phyloP scores from a whole-genome alignment of 1,284 basidiomycete species.

The Agaricales sp. region DNA sequence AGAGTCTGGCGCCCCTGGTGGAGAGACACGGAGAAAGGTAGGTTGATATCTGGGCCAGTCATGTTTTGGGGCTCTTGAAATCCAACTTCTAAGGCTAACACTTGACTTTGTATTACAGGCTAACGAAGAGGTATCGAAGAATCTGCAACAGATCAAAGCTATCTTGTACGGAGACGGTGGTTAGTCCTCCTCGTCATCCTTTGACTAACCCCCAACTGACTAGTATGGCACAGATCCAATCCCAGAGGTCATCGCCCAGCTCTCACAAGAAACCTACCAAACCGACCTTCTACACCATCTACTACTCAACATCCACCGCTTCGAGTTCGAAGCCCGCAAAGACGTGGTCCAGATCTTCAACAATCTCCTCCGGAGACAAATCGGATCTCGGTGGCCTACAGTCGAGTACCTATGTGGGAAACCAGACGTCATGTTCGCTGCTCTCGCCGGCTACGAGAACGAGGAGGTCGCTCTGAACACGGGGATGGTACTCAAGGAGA shows the following conservation, averaged over 20 bases:
- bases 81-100: conserved; percentile 4
- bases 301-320: conserved; percentile 72
- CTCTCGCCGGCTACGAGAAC: conserved; percentile 86
- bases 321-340: conserved; percentile 96
- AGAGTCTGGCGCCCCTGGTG: conserved; percentile 62
- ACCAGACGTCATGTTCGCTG: conserved; percentile 83
- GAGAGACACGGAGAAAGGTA: conserved; percentile 74
- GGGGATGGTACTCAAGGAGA: conserved; percentile 96
- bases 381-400: conserved; percentile 87
- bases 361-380: conserved; percentile 89
- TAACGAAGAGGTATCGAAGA: conserved; percentile 82
- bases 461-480: conserved; percentile 96
- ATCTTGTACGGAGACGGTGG: conserved; percentile 85
- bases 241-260: conserved; percentile 82
- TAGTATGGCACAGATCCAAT: conserved; percentile 47
- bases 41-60: conserved; percentile 15
- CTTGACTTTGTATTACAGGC: conserved; percentile 36
- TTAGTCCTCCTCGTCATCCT: conserved; percentile 21
- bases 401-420: conserved; percentile 87
- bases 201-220: conserved; percentile 5
- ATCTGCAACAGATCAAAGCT: conserved; percentile 80
- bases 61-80: conserved; percentile 1
- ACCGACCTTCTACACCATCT: conserved; percentile 81
- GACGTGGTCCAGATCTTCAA: conserved; percentile 98
- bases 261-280: conserved; percentile 93